A percentile compares a stretch with the other conserved stretches of the same genome.
phyloP scores from a whole-genome alignment of 768 basidiomycete genomes.

The Russula emetica region DNA sequence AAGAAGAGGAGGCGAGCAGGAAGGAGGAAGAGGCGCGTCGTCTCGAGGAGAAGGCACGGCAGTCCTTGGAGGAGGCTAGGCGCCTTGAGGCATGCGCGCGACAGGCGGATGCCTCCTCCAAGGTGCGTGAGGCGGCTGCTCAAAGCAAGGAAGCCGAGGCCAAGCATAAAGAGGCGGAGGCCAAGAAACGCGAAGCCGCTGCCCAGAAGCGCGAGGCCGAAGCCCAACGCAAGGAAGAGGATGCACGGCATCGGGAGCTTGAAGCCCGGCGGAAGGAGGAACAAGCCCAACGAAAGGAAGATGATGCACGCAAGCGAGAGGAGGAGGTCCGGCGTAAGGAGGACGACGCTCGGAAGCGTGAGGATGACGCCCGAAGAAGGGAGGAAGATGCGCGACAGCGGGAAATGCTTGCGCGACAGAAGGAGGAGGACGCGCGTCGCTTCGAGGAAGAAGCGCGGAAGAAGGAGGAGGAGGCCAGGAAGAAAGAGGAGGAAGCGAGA shows the following conservation, averaged over 20 bases:
- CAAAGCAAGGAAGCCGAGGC: slow-evolving; percentile 27
- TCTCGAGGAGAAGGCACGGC: slow-evolving; percentile 30
- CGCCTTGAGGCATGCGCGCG: slow-evolving; percentile 29
- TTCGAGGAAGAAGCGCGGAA: slow-evolving; percentile 35
- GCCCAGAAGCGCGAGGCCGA: slow-evolving; percentile 36
- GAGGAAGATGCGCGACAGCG: slow-evolving; percentile 31
- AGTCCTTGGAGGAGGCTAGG: slow-evolving; percentile 25
- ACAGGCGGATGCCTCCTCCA: slow-evolving; percentile 30
- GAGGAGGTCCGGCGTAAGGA: slow-evolving; percentile 33
- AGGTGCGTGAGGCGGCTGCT: slow-evolving; percentile 26
- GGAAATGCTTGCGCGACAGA: slow-evolving; percentile 33
- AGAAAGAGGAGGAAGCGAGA: slow-evolving; percentile 23
- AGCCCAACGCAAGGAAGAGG: slow-evolving; percentile 34
- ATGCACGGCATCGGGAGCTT: slow-evolving; percentile 34
- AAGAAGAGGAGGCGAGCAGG: slow-evolving; percentile 31
- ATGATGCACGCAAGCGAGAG: slow-evolving; percentile 32
- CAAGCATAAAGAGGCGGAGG: slow-evolving; percentile 31
- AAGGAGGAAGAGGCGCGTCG: slow-evolving; percentile 30
- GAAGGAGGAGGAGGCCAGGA: slow-evolving; percentile 15
- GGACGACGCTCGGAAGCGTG: slow-evolving; percentile 36
- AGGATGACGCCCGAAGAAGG: slow-evolving; percentile 36
- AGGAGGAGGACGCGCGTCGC: slow-evolving; percentile 33
- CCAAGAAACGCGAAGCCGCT: slow-evolving; percentile 36
- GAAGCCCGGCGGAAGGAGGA: slow-evolving; percentile 34
- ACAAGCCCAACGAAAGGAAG: slow-evolving; percentile 35